Evolutionary conservation across 2,329 filamentous ascomycete genomes (phyloP), one percentile per base, ranked within the genome.

Genomic region (Xylaria sp.): DNA sequence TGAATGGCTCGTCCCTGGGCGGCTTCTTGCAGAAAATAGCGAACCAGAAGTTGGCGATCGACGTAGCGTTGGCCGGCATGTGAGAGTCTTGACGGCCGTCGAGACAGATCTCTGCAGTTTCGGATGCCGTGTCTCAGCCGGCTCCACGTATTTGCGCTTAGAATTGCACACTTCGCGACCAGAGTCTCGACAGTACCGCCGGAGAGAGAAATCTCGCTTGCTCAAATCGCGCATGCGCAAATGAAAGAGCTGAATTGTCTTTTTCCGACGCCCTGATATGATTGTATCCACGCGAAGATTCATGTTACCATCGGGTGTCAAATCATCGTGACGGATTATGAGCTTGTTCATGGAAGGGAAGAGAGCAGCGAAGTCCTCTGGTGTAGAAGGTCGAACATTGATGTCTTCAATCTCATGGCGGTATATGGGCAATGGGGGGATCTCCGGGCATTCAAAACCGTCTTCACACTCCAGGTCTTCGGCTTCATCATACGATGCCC

Each of bases 221-320:
- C 90, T 90, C 65, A 98, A 84, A 80, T 98, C 94, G 79, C 97
- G 91, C 94, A 99, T 97, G 76, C 94, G 92, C 69, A 98, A 85
- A 80, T 99, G 95, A 82, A 98, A 98, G 57, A 99, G 90, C 78
- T 91, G 88, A 12, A 89, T 82, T 5, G 90, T 93, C 75, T 92
- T 88, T 74, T 89, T 89, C 71, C 90, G 88, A 72, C 88, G 88
- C 50, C 87, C 87, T 31, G 87, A 86, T 55, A 93, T 88, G 71
- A 92, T 85, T 6, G 93, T 95, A 78, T 97, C 94, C 67, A 98
- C 87, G 39, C 94, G 91, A 66, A 99, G 86, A 79, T 98, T 98
- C 94, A 98, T 97, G 84, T 98, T 97, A 44, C 95, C 95, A 79
- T 99, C 95, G 3, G 91, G 82, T 0, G 94, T 96, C 58, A 93